phyloP scores from a whole-genome alignment of 192 early-diverging fungal species.

The Gaertneriomyces sp. region DNA sequence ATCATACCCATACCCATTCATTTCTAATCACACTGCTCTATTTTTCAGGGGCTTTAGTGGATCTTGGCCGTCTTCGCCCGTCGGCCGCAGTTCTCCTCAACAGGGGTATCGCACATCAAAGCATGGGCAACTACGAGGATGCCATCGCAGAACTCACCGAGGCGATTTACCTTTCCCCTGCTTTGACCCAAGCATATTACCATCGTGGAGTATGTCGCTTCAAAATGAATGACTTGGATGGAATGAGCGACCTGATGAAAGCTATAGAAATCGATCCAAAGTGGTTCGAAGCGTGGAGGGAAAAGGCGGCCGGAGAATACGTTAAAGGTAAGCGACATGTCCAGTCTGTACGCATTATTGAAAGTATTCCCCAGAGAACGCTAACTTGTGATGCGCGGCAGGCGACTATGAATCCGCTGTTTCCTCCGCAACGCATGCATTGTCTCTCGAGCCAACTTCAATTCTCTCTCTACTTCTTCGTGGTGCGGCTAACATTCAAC shows the following conservation, averaged over 20 bases:
- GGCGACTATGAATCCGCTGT: no score
- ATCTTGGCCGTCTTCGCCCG: neutral
- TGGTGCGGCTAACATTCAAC: slow-evolving; percentile 47
- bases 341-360: no score
- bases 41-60: neutral
- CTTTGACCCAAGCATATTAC: slow-evolving; percentile 53
- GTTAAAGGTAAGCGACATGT: no score
- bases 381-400: no score
- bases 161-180: slow-evolving; percentile 38
- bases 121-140: slow-evolving; percentile 40
- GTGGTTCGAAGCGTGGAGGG: slow-evolving; percentile 49
- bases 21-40: neutral
- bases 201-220: slow-evolving; percentile 52
- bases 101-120: slow-evolving; percentile 51
- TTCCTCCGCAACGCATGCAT: neutral
- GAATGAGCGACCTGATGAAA: slow-evolving; percentile 38
- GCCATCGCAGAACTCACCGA: slow-evolving; percentile 43
- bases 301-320: no score
- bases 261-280: slow-evolving; percentile 44
- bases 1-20: neutral
- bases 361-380: no score
- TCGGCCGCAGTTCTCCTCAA: neutral
- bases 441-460: slow-evolving; percentile 51
- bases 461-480: slow-evolving; percentile 47
- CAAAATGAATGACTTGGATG: slow-evolving; percentile 33